These are phyloP conservation scores for Adansonia rubrostipa DNA, from an alignment of 441 rosid genomes.

Conservation along the genomic window DNA sequence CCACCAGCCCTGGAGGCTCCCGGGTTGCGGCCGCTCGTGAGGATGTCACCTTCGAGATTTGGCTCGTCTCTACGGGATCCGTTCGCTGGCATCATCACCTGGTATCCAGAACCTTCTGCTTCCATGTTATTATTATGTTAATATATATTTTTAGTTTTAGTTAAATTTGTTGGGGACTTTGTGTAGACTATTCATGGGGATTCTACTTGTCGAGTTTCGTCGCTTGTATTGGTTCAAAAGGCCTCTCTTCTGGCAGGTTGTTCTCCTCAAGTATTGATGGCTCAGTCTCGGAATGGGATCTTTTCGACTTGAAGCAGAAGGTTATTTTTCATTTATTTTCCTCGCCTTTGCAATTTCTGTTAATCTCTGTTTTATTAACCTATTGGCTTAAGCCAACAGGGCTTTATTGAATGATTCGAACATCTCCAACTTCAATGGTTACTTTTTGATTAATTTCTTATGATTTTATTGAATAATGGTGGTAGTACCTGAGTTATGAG, in stretches of 20 bases:
- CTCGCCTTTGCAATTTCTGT: not conserved
- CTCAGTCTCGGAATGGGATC: constrained; percentile 86
- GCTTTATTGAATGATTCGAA: not conserved
- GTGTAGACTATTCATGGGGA: constrained; percentile 81
- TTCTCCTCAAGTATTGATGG: constrained; percentile 91
- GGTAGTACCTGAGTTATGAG: not conserved
- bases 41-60: constrained; percentile 92
- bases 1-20: constrained; percentile 72
- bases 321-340: constrained; percentile 34
- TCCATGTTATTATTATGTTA: not conserved
- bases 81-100: constrained; percentile 96
- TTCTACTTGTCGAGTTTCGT: constrained; percentile 72
- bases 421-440: not conserved
- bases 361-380: not conserved
- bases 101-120: constrained; percentile 40
- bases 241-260: constrained; percentile 59
- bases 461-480: not conserved
- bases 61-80: constrained; percentile 93
- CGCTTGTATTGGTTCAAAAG: constrained; percentile 53
- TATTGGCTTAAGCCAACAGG: not conserved
- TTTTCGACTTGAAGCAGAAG: constrained; percentile 83
- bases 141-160: constrained; percentile 10
- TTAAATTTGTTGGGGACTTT: not conserved
- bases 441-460: not conserved
- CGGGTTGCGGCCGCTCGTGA: constrained; percentile 91